phyloP scores from a whole-genome alignment of 305 asterid species.

The Rubia occidens region DNA sequence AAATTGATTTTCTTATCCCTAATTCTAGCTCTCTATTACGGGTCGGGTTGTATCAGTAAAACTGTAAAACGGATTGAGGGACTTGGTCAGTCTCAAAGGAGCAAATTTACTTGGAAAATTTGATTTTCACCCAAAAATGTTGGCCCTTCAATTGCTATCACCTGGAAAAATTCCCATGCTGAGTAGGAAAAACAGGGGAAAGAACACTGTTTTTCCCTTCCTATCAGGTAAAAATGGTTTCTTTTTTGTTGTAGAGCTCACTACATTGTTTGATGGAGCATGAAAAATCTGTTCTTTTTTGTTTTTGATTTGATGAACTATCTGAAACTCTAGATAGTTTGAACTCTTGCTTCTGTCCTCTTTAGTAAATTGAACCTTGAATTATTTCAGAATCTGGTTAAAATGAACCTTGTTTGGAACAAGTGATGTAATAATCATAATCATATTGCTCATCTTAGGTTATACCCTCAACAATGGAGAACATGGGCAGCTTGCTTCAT shows the following conservation, averaged over 20 bases:
- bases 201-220: too few species aligned
- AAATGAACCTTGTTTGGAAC: too few species aligned
- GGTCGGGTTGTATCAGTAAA: too few species aligned
- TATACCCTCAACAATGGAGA: conserved; percentile 54
- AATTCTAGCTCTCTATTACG: too few species aligned
- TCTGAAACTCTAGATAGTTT: neutral
- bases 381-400: too few species aligned
- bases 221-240: neutral
- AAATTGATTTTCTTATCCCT: too few species aligned
- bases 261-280: neutral
- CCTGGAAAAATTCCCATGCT: neutral
- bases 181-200: neutral
- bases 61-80: too few species aligned
- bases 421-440: neutral
- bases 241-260: neutral
- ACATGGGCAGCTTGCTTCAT: conserved; percentile 59
- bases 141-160: neutral
- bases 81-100: too few species aligned
- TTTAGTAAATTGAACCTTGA: too few species aligned
- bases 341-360: too few species aligned
- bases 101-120: too few species aligned
- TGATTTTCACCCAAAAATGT: neutral
- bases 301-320: neutral
- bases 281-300: neutral
- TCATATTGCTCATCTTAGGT: conserved; percentile 20